A percentile compares a stretch with the other conserved stretches of the same genome.
Evolutionary conservation across 148 eudicot genomes (phyloP).

Genomic region (Rhododendron molle): DNA sequence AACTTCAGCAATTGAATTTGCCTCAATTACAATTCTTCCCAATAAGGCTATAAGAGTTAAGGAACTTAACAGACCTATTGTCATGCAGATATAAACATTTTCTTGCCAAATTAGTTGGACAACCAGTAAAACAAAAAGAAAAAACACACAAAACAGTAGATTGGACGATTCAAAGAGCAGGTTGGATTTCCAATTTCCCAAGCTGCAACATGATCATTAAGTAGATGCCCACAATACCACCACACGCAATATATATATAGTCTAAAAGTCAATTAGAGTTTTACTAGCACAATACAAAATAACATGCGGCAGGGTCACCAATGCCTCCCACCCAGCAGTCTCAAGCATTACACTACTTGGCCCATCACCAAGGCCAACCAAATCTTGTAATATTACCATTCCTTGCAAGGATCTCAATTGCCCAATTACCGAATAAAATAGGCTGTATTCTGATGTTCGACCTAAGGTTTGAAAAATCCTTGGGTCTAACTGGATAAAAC

Average conservation of each 20-base stretch:
- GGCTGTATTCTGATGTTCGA: neutral
- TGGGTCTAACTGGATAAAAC: neutral
- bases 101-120: neutral
- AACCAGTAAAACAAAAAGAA: slow-evolving; percentile 2
- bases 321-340: neutral
- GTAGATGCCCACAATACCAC: neutral
- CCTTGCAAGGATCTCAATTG: neutral
- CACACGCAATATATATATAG: neutral
- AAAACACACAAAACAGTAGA: neutral
- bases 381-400: neutral
- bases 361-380: neutral
- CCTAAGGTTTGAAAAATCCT: neutral
- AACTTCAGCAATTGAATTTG: neutral
- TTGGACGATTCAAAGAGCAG: neutral
- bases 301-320: neutral
- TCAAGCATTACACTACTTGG: neutral
- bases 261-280: neutral
- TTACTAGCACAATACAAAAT: neutral
- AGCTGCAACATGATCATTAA: neutral
- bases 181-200: neutral
- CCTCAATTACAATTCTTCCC: neutral
- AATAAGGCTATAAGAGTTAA: neutral
- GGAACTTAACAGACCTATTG: neutral
- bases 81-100: neutral
- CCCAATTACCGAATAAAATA: neutral